These are phyloP conservation scores for Leccinum imitatum DNA, from an alignment of 768 basidiomycete genomes.

Conservation along the genomic window DNA sequence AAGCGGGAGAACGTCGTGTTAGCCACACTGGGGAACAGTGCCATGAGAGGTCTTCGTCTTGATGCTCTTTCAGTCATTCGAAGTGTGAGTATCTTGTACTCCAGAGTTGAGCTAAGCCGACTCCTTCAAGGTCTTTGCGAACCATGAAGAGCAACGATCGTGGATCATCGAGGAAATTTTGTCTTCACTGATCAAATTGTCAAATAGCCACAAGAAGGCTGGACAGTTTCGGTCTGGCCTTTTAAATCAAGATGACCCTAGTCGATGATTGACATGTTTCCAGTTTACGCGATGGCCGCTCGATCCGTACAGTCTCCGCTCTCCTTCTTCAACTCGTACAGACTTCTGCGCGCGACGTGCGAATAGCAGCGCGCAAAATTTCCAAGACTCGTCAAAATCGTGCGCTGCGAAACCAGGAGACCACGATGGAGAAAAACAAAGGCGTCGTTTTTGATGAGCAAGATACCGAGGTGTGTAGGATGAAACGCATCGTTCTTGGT, in stretches of 20 bases:
- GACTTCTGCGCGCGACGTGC: conserved; percentile 88
- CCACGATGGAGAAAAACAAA: conserved; percentile 44
- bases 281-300: conserved; percentile 85
- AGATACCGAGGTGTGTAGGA: conserved; percentile 54
- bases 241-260: neutral
- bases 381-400: conserved; percentile 62
- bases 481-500: neutral
- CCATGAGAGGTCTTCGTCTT: conserved; percentile 78
- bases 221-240: conserved; percentile 78
- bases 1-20: conserved; percentile 59
- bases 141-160: conserved; percentile 84
- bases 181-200: conserved; percentile 83
- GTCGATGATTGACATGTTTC: neutral
- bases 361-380: conserved; percentile 61
- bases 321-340: conserved; percentile 95
- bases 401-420: conserved; percentile 65
- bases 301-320: conserved; percentile 92
- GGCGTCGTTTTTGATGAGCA: conserved; percentile 65
- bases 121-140: conserved; percentile 75
- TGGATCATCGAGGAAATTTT: conserved; percentile 99
- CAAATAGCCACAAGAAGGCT: conserved; percentile 86
- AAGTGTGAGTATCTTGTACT: conserved; percentile 53
- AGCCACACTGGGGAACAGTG: conserved; percentile 70
- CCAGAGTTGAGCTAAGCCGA: conserved; percentile 3
- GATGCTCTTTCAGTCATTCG: conserved; percentile 84